Evolutionary conservation across 192 early-diverging fungal genomes (phyloP), one percentile per base, ranked within the genome.

Genomic region (Dissophora globulifera): DNA sequence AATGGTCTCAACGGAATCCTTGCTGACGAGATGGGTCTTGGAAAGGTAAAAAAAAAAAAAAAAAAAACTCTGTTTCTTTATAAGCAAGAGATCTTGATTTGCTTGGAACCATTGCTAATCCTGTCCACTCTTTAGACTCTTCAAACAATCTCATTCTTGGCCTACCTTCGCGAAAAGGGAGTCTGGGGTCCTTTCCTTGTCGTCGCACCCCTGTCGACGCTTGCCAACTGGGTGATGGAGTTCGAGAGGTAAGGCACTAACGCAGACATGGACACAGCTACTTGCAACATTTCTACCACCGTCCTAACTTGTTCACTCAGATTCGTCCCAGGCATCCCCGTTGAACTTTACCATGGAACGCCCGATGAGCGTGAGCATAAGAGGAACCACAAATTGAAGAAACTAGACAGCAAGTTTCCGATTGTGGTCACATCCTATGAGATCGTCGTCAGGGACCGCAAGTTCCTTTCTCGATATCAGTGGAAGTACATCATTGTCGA

Each of bases 1-100:
- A 97, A 97, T 78, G 96, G 97, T 15, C 76, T 98, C 19, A 98
- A 97, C 58, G 97, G 97, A 20, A 98, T 98, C 67, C 71, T 98
- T 40, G 96, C 94, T 9, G 97, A 98, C 79, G 94, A 96, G 57
- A 96, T 97, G 96, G 96, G 94, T 42, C 81, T 95, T 17, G 94
- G 94, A 56, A 94, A 96, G 74, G 87, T 87, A 56, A 60, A 30
- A 16, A 29, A n/a, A n/a, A n/a, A n/a, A n/a, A n/a, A n/a, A n/a
- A n/a, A n/a, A n/a, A n/a, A n/a, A n/a, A n/a, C n/a, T n/a, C n/a
- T n/a, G n/a, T n/a, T n/a, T n/a, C n/a, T n/a, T n/a, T n/a, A n/a
- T n/a, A n/a, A n/a, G n/a, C n/a, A n/a, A n/a, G n/a, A n/a, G n/a
- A n/a, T n/a, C n/a, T n/a, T n/a, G n/a, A n/a, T n/a, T n/a, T n/a